Base-by-base conservation (phyloP, 192 early-diverging fungal genomes). In the Neocallimastix lanati region DNA sequence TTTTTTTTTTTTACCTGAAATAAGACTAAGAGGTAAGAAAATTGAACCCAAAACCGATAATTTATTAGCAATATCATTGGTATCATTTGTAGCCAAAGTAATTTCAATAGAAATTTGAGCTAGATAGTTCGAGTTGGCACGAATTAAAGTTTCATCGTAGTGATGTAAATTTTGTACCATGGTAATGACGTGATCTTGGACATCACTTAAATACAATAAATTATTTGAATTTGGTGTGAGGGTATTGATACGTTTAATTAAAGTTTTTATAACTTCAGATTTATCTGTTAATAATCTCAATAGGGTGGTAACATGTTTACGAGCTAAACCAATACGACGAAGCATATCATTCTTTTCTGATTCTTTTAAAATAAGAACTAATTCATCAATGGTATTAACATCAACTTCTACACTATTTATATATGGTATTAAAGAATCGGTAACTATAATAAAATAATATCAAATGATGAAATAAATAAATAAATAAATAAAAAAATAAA, bases 121-220 rank as follows among this genome's bases (percentile, higher is more conserved):
- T 77, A 95, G 84, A 79, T 94, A 94, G 80, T 96, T 95, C 13
- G 89, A 86, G 81, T 96, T 93, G 0, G 92, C 86, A 16, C 94
- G 80, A 5, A 89, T 84, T 25, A 96, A 84, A 27, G 91, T 93
- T 79, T 87, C 83, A 78, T 96, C 94, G 80, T 91, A 93, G 80
- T 94, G 93, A 12, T 82, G 84, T 16, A 93, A 82, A 78, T 90
- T 87, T 77, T 89, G 88, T 2, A 88, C 79, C 87, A 95, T 90
- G 9, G 91, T 93, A 28, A 89, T 85, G 29, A 95, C 86, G 76
- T 96, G 94, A 80, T 90, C 85, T 82, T 93, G 92, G 36, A 94
- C 89, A 82, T 94, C 93, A 27, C 93, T 93, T 80, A 94, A 82
- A 79, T 93, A 94, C 37, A 94, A 82, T 2, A 86, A 82, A 6